Percentiles rank a stretch among this genome's conserved stretches.
phyloP scores from a whole-genome alignment of 2,329 filamentous ascomycete genomes.

The Penicillium sp. region DNA sequence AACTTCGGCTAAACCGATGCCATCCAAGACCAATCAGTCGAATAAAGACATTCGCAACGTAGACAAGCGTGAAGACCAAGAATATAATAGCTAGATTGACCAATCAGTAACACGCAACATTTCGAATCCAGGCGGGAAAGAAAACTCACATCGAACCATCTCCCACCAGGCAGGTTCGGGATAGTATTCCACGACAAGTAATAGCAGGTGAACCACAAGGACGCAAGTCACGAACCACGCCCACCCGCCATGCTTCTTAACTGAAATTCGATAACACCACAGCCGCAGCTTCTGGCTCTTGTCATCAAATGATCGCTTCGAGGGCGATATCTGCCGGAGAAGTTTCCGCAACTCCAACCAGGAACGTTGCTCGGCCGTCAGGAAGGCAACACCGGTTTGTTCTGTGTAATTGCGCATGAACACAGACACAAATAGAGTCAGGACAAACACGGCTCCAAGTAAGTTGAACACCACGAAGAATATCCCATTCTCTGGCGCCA shows the following conservation, averaged over 20 bases:
- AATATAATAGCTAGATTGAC: slow-evolving; percentile 64
- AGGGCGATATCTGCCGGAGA: slow-evolving; percentile 87
- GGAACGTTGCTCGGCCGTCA: slow-evolving; percentile 92
- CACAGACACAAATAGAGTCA: slow-evolving; percentile 96
- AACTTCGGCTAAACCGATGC: slow-evolving; percentile 85
- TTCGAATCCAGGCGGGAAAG: not conserved
- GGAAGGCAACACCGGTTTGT: slow-evolving; percentile 92
- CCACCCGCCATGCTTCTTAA: slow-evolving; percentile 92
- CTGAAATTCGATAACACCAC: slow-evolving; percentile 92
- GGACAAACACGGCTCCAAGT: slow-evolving; percentile 89
- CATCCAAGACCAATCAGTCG: slow-evolving; percentile 86
- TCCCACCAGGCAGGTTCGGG: slow-evolving; percentile 72
- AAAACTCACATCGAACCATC: slow-evolving; percentile 54
- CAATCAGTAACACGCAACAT: slow-evolving; percentile 20
- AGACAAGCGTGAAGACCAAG: slow-evolving; percentile 75
- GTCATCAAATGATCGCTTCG: slow-evolving; percentile 81
- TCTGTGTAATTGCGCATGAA: slow-evolving; percentile 99
- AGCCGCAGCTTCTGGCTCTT: slow-evolving; percentile 75
- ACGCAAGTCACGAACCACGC: slow-evolving; percentile 76
- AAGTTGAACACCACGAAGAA: slow-evolving; percentile 98
- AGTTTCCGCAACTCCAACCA: slow-evolving; percentile 95
- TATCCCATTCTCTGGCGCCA: slow-evolving; percentile 77
- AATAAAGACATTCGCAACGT: slow-evolving; percentile 76
- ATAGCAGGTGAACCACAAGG: slow-evolving; percentile 75
- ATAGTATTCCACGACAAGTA: slow-evolving; percentile 84